Percentiles rank a stretch among this genome's conserved stretches.
Conservation (phyloP, 371 early-diverging fungal genomes). For the Dichotomocladium elegans region DNA sequence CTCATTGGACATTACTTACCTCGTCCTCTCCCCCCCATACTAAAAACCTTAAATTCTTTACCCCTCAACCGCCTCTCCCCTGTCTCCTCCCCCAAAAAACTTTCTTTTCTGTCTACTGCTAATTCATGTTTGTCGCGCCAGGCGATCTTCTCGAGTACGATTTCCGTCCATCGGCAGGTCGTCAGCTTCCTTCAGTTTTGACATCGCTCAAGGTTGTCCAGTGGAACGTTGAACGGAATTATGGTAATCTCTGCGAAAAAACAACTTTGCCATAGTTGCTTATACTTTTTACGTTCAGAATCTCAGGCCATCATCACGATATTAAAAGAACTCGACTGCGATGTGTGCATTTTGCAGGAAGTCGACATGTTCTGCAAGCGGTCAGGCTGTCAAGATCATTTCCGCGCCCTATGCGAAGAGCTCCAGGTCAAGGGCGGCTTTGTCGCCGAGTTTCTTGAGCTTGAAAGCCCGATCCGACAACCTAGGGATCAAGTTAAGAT, state of each 20-base stretch:
- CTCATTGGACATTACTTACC: too few relatives aligned
- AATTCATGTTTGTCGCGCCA: too few relatives aligned
- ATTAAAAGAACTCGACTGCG: constrained; percentile 57
- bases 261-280: background rate
- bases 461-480: constrained; percentile 55
- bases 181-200: background rate
- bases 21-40: too few relatives aligned
- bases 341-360: constrained; percentile 67
- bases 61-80: too few relatives aligned
- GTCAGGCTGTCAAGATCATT: constrained; percentile 61
- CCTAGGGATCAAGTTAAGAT: constrained; percentile 36
- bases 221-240: constrained; percentile 15
- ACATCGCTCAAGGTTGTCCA: constrained; percentile 5
- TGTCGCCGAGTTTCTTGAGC: constrained; percentile 73
- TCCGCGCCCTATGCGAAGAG: constrained; percentile 45
- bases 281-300: constrained; percentile 18
- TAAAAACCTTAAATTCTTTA: too few relatives aligned
- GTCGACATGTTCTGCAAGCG: constrained; percentile 71
- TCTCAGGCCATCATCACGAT: constrained; percentile 54
- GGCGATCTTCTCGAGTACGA: background rate
- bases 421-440: constrained; percentile 63
- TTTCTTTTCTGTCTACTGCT: too few relatives aligned
- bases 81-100: too few relatives aligned
- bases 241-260: constrained; percentile 3
- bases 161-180: background rate